These are phyloP conservation scores for Penicillium sp. DNA, from an alignment of 2,329 filamentous ascomycete species.

Conservation along the genomic window DNA sequence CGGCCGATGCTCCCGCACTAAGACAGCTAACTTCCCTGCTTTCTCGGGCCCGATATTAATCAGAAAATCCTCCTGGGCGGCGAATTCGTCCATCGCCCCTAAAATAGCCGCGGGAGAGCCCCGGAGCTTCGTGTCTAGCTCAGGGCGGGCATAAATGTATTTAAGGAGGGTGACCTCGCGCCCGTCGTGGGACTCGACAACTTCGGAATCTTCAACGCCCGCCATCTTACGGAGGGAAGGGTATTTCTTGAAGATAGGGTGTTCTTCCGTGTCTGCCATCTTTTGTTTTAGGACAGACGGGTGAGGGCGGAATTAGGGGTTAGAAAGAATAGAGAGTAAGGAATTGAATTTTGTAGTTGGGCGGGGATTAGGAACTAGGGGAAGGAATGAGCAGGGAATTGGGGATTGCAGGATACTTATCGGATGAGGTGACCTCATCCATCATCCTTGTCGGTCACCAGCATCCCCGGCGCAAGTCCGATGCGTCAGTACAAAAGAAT, in stretches of 20 bases:
- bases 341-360: not conserved
- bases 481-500: too few species aligned
- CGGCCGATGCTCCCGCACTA: slow-evolving; percentile 19
- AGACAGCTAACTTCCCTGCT: slow-evolving; percentile 10
- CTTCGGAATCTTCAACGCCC: slow-evolving; percentile 3
- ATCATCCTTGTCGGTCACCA: not conserved
- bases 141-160: slow-evolving; percentile 21
- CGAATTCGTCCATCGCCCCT: slow-evolving; percentile 23
- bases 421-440: not conserved
- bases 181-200: slow-evolving; percentile 24
- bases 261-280: not conserved
- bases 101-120: slow-evolving; percentile 18
- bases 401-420: not conserved
- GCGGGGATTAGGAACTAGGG: not conserved
- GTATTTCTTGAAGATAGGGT: slow-evolving; percentile 11
- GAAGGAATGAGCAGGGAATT: not conserved
- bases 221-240: slow-evolving; percentile 13
- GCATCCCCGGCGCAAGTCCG: not conserved
- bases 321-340: not conserved
- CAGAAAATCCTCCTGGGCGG: slow-evolving; percentile 19
- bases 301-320: not conserved
- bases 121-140: slow-evolving; percentile 16
- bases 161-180: slow-evolving; percentile 21
- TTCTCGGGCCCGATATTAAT: slow-evolving; percentile 26
- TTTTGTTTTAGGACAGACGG: not conserved